Conservation (phyloP, 352 stramenopile species). For the Pythium guiyangense region DNA sequence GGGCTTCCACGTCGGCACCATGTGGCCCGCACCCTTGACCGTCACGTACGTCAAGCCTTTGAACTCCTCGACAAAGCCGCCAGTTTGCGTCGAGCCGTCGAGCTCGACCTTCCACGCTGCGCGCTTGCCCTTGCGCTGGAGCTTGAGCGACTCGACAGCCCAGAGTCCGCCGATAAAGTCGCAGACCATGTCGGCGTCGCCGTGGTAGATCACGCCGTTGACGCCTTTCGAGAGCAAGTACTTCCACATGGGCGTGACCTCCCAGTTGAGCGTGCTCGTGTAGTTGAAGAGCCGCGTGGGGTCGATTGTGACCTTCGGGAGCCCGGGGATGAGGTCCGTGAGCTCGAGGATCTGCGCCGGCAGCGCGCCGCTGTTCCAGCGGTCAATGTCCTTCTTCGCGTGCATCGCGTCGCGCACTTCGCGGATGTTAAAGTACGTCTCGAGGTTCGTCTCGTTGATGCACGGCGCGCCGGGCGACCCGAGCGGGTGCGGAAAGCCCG, state of each 20-base stretch:
- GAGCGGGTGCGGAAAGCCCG: too few relatives aligned
- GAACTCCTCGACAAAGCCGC: slow-evolving; percentile 80
- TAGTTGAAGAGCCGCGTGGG: slow-evolving; percentile 17
- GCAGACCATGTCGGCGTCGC: too few relatives aligned
- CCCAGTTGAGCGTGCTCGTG: slow-evolving; percentile 9
- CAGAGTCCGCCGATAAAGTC: too few relatives aligned
- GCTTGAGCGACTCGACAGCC: too few relatives aligned
- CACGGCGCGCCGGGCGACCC: too few relatives aligned
- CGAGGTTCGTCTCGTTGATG: slow-evolving; percentile 15
- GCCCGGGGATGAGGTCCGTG: slow-evolving; percentile 6
- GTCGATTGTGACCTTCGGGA: slow-evolving; percentile 11
- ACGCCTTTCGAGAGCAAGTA: too few relatives aligned
- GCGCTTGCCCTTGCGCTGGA: too few relatives aligned
- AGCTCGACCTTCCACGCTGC: too few relatives aligned
- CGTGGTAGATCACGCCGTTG: too few relatives aligned
- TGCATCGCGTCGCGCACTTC: slow-evolving; percentile 56
- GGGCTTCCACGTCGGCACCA: slow-evolving; percentile 84
- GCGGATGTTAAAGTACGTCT: slow-evolving; percentile 45
- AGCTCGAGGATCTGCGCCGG: slow-evolving; percentile 12
- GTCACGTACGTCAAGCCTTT: slow-evolving; percentile 85
- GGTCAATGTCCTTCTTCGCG: slow-evolving; percentile 17
- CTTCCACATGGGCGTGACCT: too few relatives aligned
- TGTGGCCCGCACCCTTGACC: slow-evolving; percentile 87
- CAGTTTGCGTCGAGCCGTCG: slow-evolving; percentile 67
- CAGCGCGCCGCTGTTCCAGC: slow-evolving; percentile 8